Percentiles rank a stretch among this genome's conserved stretches.
These are phyloP conservation scores for Cladobotryum mycophilum DNA, from an alignment of 2,329 filamentous ascomycete species.

Conservation along the genomic window DNA sequence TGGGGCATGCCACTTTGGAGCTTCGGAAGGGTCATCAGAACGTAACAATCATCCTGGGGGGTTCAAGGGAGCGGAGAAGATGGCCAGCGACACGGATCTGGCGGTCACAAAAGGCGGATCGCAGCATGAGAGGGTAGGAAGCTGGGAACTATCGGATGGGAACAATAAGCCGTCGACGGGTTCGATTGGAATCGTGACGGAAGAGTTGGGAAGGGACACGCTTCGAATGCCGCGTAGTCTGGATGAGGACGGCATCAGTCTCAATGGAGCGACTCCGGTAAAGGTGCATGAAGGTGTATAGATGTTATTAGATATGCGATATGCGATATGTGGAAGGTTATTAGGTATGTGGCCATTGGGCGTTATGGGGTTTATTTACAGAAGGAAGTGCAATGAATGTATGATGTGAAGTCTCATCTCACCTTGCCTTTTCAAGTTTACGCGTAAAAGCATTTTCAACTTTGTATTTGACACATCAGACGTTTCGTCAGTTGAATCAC, in stretches of 20 bases:
- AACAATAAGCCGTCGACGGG: slow-evolving; percentile 12
- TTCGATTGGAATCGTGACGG: slow-evolving; percentile 19
- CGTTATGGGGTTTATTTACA: not conserved
- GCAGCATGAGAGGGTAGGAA: slow-evolving; percentile 41
- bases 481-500: too few relatives aligned
- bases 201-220: slow-evolving; percentile 12
- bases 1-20: slow-evolving; percentile 27
- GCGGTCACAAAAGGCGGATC: slow-evolving; percentile 32
- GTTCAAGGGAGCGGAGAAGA: slow-evolving; percentile 42
- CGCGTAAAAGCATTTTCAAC: too few relatives aligned
- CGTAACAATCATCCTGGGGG: slow-evolving; percentile 25
- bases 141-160: slow-evolving; percentile 40
- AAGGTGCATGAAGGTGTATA: slow-evolving; percentile 35
- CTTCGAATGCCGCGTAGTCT: slow-evolving; percentile 11
- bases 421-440: too few relatives aligned
- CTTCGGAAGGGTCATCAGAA: slow-evolving; percentile 9
- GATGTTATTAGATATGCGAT: not conserved
- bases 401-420: too few relatives aligned
- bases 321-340: not conserved
- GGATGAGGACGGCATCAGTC: slow-evolving; percentile 24
- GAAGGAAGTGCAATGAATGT: not conserved
- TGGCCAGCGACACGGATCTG: slow-evolving; percentile 38
- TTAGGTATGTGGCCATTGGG: not conserved
- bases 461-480: too few relatives aligned
- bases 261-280: slow-evolving; percentile 31